Evolutionary conservation across 768 basidiomycete genomes (phyloP).

Genomic region (Boletus vermiculosoides): DNA sequence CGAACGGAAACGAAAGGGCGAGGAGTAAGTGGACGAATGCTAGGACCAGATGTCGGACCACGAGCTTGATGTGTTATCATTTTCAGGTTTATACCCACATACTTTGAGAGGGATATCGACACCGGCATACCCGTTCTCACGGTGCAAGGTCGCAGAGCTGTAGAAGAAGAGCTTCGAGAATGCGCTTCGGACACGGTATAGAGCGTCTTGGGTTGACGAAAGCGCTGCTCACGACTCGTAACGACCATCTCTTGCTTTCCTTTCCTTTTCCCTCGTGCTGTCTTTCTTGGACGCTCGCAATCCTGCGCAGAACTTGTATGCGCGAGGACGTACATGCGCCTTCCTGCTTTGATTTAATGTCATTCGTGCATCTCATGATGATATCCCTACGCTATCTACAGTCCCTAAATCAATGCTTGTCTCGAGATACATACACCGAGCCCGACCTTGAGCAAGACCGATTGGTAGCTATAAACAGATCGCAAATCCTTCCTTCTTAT

Average conservation of each 20-base stretch:
- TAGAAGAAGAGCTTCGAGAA: conserved; percentile 65
- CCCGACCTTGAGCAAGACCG: neutral
- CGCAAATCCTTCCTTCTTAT: neutral
- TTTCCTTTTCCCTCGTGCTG: neutral
- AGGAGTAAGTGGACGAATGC: conserved; percentile 55
- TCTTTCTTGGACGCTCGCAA: conserved; percentile 9
- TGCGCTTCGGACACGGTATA: conserved; percentile 12
- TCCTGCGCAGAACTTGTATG: conserved; percentile 3
- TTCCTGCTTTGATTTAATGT: conserved; percentile 8
- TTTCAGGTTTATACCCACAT: conserved; percentile 65
- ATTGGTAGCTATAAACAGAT: neutral
- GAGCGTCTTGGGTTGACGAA: conserved; percentile 1
- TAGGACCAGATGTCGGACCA: neutral
- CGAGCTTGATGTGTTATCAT: neutral
- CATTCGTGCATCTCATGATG: conserved; percentile 18
- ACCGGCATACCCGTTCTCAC: conserved; percentile 71
- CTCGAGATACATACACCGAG: neutral
- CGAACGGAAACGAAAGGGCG: conserved; percentile 78
- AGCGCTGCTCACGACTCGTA: conserved; percentile 2
- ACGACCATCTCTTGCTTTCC: conserved; percentile 1
- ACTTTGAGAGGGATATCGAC: conserved; percentile 69
- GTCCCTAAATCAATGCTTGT: conserved; percentile 11
- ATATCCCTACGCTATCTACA: conserved; percentile 31
- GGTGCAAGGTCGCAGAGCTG: conserved; percentile 61
- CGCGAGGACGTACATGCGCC: conserved; percentile 1